phyloP scores from a whole-genome alignment of 768 basidiomycete genomes.

The Boletus speciosus region DNA sequence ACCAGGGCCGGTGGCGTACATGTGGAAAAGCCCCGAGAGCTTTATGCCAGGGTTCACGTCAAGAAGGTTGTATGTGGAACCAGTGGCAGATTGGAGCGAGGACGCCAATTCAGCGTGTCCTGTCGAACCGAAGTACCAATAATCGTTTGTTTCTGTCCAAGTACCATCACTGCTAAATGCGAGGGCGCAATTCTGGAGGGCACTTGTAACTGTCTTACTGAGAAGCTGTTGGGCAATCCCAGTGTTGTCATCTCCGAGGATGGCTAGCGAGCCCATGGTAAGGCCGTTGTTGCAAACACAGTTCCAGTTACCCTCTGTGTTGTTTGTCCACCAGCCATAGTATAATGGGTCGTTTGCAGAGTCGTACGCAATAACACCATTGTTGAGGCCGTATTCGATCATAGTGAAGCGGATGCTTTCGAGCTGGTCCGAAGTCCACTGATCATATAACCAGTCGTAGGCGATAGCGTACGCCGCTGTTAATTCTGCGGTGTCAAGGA shows the following conservation, averaged over 20 bases:
- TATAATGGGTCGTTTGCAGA: constrained; percentile 29
- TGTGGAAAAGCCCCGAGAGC: constrained; percentile 82
- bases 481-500: constrained; percentile 91
- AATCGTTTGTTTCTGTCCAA: constrained; percentile 92
- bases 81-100: constrained; percentile 80
- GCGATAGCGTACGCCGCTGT: constrained; percentile 86
- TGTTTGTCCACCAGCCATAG: constrained; percentile 77
- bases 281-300: constrained; percentile 93
- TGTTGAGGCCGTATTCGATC: constrained; percentile 71
- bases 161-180: constrained; percentile 71
- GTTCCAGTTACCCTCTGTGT: constrained; percentile 92
- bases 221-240: constrained; percentile 69
- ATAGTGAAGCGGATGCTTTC: constrained; percentile 64
- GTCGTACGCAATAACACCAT: constrained; percentile 56
- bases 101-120: constrained; percentile 87
- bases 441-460: constrained; percentile 94
- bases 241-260: constrained; percentile 77
- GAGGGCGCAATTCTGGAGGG: constrained; percentile 68
- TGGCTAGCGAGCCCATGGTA: constrained; percentile 85
- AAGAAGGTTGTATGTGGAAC: constrained; percentile 74
- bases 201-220: constrained; percentile 65
- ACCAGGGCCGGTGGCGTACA: constrained; percentile 82
- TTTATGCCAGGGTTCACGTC: constrained; percentile 65
- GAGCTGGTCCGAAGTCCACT: constrained; percentile 74
- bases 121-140: constrained; percentile 94